These are phyloP conservation scores for Hortiboletus campestris DNA, from an alignment of 768 basidiomycete genomes.

Conservation along the genomic window DNA sequence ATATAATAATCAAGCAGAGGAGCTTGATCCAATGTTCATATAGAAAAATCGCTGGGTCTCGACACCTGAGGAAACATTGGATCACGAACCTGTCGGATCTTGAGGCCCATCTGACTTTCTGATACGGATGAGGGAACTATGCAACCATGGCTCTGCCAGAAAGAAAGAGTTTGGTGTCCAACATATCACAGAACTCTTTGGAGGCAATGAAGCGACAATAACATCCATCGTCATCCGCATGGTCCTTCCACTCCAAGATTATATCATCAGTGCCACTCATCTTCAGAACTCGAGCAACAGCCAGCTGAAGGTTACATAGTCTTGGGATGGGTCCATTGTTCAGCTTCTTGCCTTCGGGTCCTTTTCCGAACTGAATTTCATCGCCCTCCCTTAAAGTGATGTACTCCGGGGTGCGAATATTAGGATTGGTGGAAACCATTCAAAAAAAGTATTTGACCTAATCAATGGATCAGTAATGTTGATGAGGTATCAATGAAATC, in stretches of 20 bases:
- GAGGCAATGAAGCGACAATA: background rate
- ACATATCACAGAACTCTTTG: background rate
- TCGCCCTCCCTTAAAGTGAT: background rate
- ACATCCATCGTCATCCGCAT: background rate
- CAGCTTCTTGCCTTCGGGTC: background rate
- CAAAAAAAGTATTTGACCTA: background rate
- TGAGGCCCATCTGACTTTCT: too few relatives aligned
- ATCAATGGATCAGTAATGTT: background rate
- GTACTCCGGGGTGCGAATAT: background rate
- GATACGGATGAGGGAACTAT: too few relatives aligned
- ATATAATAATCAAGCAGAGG: too few relatives aligned
- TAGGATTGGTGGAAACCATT: background rate
- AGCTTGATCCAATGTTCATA: too few relatives aligned
- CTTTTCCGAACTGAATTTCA: constrained; percentile 3
- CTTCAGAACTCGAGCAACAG: constrained; percentile 1
- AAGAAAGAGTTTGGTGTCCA: too few relatives aligned
- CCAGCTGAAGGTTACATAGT: constrained; percentile 1
- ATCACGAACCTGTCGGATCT: too few relatives aligned
- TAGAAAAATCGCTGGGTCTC: too few relatives aligned
- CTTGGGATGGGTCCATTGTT: background rate
- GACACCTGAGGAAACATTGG: too few relatives aligned
- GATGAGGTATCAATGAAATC: background rate
- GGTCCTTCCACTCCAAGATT: background rate
- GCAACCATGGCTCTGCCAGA: too few relatives aligned
- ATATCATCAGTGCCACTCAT: too few relatives aligned